Base-by-base conservation (phyloP, 2,329 filamentous ascomycete species). In the Fusarium guadeloupense region DNA sequence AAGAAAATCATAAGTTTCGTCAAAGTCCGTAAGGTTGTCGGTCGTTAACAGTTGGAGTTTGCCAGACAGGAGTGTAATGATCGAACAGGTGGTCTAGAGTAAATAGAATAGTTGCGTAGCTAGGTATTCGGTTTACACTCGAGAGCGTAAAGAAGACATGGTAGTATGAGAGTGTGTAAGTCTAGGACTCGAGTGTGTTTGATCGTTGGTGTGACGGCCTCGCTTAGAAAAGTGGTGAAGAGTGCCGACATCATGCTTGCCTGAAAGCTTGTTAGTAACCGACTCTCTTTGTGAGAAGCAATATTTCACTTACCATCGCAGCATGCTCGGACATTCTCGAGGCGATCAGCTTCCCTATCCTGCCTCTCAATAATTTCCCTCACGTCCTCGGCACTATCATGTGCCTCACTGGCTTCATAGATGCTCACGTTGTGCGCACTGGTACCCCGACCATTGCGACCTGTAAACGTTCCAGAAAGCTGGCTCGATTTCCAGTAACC, bases 321-420 rank as follows among this genome's bases (percentile, higher is more conserved):
- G 79, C 95, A 99, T 56, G 94, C 93, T 72, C 95, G 85, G 64
- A 99, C 95, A 75, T 99, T 97, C 81, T 98, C 94, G 69, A 98
- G 82, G 60, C 89, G 84, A 72, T 93, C 91, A 21, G 89, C 82
- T 66, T 93, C 90, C 48, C 87, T 81, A 69, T 94, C 89, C 72
- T 93, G 89, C 61, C 85, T 83, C 76, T 94, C 91, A 69, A 94
- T 91, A 62, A 93, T 87, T 62, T 89, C 84, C 52, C 92, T 83
- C 53, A 97, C 75, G 72, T 97, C 92, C 75, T 97, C 92, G 4
- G 91, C 91, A 69, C 89, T 92, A 72, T 94, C 90, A 62, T 89
- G 87, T 14, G 86, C 85, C 68, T 86, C 83, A 58, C 81, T 84
- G 19, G 85, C 83, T 68, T 87, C 82, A 57, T 88, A 88, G 31